Evolutionary conservation across 768 basidiomycete genomes (phyloP), one percentile per base, ranked within the genome.

Genomic region (Termitomyces titanicus): DNA sequence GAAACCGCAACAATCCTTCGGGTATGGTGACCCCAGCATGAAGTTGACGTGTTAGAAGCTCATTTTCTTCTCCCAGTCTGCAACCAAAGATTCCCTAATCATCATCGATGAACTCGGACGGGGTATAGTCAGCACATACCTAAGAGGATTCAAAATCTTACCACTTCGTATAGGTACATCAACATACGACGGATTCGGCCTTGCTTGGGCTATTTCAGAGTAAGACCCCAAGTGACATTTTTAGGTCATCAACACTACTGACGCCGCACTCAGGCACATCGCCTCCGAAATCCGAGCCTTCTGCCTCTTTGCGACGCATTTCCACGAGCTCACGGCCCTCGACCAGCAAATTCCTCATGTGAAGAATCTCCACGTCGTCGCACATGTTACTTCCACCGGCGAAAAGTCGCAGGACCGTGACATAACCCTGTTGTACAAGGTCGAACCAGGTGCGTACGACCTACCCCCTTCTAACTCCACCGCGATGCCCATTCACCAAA

Each of bases 171-270:
- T 55, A 89, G 89, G 95, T 6, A 97, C 95, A 0, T 97, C 95
- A 0, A 98, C 96, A 0, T 96, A 96, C 61, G 96, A 99, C 68
- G 96, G 96, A 5, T 98, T 98, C 63, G 96, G 95, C 6, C 79
- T 99, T 6, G 97, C 97, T 0, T 99, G 96, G 96, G 94, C 96
- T 1, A 98, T 98, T 63, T 96, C 94, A 49, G 97, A 99, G 95
- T 95, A 68, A 56, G 82, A 69, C 25, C 11, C 13, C 45, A 33
- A 39, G 47, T 44, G n/a, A 25, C 24, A 13, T 31, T 33, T 17
- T n/a, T 57, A 7, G 31, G 17, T 15, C n/a, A 48, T 18, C 47
- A 37, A 2, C 6, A 47, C 31, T 40, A 24, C 39, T 62, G 38
- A 47, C 56, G 29, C 10, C 53, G 20, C 3, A 12, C 9, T 0